Evolutionary conservation across 2,329 filamentous ascomycete genomes (phyloP).

Genomic region (Penicillium sp.): DNA sequence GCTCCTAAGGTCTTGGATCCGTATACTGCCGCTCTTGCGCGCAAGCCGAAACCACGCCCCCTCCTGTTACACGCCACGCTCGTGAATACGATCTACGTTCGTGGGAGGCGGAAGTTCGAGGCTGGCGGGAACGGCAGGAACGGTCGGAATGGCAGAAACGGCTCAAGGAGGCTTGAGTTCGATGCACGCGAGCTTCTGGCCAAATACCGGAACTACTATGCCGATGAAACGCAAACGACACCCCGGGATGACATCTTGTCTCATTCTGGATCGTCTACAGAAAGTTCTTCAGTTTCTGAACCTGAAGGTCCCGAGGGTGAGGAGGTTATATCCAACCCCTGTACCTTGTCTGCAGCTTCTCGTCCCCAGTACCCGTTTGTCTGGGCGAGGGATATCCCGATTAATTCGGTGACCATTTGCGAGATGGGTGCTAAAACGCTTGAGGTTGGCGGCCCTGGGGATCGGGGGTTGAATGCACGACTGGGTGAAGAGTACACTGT

Average conservation of each 20-base stretch:
- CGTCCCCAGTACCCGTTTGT: slow-evolving; percentile 47
- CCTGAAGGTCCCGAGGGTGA: background rate
- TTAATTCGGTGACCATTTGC: slow-evolving; percentile 78
- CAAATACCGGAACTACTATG: slow-evolving; percentile 39
- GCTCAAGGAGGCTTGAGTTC: slow-evolving; percentile 50
- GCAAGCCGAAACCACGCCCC: slow-evolving; percentile 47
- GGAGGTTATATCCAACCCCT: background rate
- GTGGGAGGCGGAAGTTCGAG: slow-evolving; percentile 21
- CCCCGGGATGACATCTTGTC: slow-evolving; percentile 12
- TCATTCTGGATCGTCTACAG: background rate
- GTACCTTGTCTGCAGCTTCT: background rate
- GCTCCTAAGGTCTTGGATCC: background rate
- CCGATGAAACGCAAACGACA: slow-evolving; percentile 28
- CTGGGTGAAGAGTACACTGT: slow-evolving; percentile 57
- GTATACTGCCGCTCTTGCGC: slow-evolving; percentile 13
- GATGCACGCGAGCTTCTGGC: slow-evolving; percentile 39
- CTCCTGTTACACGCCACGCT: slow-evolving; percentile 82
- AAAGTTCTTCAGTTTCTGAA: background rate
- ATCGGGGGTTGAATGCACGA: slow-evolving; percentile 45
- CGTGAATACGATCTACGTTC: slow-evolving; percentile 77
- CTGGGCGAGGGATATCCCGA: slow-evolving; percentile 68
- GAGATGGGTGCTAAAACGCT: slow-evolving; percentile 81
- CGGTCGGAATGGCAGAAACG: slow-evolving; percentile 2
- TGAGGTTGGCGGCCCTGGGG: slow-evolving; percentile 41
- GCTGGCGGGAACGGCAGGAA: slow-evolving; percentile 13